Evolutionary conservation across 768 basidiomycete species (phyloP).

Genomic region (Phylloporus arenicola): DNA sequence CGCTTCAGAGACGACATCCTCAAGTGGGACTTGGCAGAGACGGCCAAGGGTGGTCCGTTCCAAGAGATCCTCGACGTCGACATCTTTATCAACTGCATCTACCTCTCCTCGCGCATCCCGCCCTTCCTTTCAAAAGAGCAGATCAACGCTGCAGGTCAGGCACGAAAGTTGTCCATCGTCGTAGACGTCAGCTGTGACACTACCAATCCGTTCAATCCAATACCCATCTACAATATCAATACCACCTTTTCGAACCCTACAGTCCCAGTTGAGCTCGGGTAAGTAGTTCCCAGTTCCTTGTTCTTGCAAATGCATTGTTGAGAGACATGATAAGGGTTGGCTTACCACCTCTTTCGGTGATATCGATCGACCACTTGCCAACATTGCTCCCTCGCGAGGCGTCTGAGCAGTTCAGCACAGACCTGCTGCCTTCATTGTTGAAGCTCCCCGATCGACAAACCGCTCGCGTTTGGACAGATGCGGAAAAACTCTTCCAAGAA

Average conservation of each 20-base stretch:
- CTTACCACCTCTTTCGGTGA: conserved; percentile 70
- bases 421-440: conserved; percentile 80
- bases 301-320: conserved; percentile 1
- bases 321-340: conserved; percentile 38
- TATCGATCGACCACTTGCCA: conserved; percentile 96
- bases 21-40: conserved; percentile 98
- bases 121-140: conserved; percentile 72
- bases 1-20: conserved; percentile 74
- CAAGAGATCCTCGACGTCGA: conserved; percentile 93
- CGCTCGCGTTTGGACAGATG: conserved; percentile 82
- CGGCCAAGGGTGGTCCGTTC: conserved; percentile 95
- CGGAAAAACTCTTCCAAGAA: conserved; percentile 74
- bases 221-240: conserved; percentile 91
- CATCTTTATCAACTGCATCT: conserved; percentile 99
- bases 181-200: conserved; percentile 99
- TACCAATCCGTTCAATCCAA: conserved; percentile 96
- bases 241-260: conserved; percentile 93
- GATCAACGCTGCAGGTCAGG: conserved; percentile 64
- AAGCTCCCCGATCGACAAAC: conserved; percentile 62
- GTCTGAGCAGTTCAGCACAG: conserved; percentile 90
- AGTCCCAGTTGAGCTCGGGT: conserved; percentile 79
- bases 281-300: conserved; percentile 29
- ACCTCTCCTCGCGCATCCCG: conserved; percentile 81
- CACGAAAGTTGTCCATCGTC: conserved; percentile 69
- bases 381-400: conserved; percentile 93